Evolutionary conservation across 441 rosid species (phyloP).

Genomic region (Flueggea neowawraea): DNA sequence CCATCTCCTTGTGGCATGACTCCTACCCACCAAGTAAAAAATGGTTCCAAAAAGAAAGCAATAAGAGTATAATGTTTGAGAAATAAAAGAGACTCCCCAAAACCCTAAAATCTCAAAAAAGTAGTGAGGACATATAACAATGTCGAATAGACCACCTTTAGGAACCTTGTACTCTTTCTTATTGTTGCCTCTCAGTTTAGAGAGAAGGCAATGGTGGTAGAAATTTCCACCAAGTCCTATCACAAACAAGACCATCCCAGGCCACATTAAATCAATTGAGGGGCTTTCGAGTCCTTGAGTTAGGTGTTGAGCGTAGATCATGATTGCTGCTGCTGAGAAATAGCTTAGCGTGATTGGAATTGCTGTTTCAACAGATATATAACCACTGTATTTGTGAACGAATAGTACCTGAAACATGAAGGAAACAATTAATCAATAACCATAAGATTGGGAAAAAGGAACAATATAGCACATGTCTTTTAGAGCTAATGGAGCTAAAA

Average conservation of each 20-base stretch:
- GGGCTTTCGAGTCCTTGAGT: conserved; percentile 40
- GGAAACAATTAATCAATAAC: background rate
- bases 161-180: conserved; percentile 64
- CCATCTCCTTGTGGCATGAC: conserved; percentile 66
- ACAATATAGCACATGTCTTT: too few species aligned
- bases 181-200: conserved; percentile 38
- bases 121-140: conserved; percentile 71
- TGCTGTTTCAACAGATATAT: conserved; percentile 30
- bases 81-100: conserved; percentile 47
- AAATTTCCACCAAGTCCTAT: conserved; percentile 64
- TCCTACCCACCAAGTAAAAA: conserved; percentile 52
- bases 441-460: too few species aligned
- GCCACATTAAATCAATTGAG: conserved; percentile 34
- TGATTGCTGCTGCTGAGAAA: conserved; percentile 25
- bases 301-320: conserved; percentile 51
- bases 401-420: conserved; percentile 43
- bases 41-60: conserved; percentile 32
- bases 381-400: conserved; percentile 67
- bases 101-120: conserved; percentile 63
- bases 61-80: conserved; percentile 50
- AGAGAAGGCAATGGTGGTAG: conserved; percentile 70
- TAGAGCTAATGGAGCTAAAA: too few species aligned
- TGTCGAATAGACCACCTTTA: conserved; percentile 53
- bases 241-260: conserved; percentile 40
- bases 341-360: conserved; percentile 38